Percentiles rank a stretch among this genome's conserved stretches.
phyloP scores from a whole-genome alignment of 305 asterid genomes.

The Andrographis paniculata region DNA sequence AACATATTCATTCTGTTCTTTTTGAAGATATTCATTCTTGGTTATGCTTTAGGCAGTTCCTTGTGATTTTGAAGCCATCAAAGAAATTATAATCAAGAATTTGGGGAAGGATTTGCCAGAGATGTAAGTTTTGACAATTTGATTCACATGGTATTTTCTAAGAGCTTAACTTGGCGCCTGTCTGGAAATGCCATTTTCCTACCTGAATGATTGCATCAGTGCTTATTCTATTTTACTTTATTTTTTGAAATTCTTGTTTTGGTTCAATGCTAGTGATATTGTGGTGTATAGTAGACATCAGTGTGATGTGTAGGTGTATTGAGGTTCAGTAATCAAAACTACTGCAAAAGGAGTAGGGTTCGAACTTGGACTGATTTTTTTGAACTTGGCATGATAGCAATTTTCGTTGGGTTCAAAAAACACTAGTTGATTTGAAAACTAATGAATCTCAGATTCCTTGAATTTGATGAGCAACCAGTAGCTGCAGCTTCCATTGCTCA shows the following conservation, averaged over 20 bases:
- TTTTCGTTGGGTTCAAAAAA: background rate
- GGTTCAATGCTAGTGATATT: no score
- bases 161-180: conserved; percentile 3
- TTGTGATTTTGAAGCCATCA: conserved; percentile 55
- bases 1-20: conserved; percentile 13
- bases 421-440: conserved; percentile 18
- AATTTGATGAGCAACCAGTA: conserved; percentile 77
- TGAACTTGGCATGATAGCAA: no score
- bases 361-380: no score
- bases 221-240: conserved; percentile 3
- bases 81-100: conserved; percentile 46
- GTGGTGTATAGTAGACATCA: no score
- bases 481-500: conserved; percentile 99
- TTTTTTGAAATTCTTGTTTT: conserved; percentile 2
- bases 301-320: background rate
- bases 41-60: conserved; percentile 63
- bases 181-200: background rate
- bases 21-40: conserved; percentile 15
- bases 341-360: conserved; percentile 1
- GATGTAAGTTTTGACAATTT: conserved; percentile 42
- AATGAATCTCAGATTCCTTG: conserved; percentile 50
- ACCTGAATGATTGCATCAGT: conserved; percentile 1
- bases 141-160: conserved; percentile 9
- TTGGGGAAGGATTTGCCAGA: conserved; percentile 64
- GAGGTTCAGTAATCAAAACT: background rate